Conservation (phyloP, 2,329 filamentous ascomycete species). For the Aspergillus pseudoterreus region DNA sequence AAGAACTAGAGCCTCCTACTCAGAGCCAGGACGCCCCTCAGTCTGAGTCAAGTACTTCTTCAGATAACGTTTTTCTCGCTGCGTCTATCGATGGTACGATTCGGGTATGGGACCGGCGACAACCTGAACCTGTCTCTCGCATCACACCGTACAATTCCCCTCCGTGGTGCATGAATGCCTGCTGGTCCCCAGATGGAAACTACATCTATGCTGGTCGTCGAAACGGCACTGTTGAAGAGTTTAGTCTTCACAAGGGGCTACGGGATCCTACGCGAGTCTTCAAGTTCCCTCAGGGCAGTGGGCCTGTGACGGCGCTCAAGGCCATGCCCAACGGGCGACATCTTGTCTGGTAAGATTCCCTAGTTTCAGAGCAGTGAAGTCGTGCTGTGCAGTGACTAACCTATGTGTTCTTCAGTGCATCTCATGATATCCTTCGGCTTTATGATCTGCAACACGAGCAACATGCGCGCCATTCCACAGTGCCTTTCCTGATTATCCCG, state of each 20-base stretch:
- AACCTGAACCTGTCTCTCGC: slow-evolving; percentile 70
- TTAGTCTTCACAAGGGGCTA: slow-evolving; percentile 74
- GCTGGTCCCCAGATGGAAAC: slow-evolving; percentile 95
- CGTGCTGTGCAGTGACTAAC: neutral
- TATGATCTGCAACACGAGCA: slow-evolving; percentile 76
- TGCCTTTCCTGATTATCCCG: slow-evolving; percentile 94
- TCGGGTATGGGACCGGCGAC: slow-evolving; percentile 54
- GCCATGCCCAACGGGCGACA: slow-evolving; percentile 92
- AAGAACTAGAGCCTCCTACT: slow-evolving; percentile 33
- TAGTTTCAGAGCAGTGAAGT: neutral
- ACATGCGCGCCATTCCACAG: slow-evolving; percentile 67
- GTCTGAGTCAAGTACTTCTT: slow-evolving; percentile 47
- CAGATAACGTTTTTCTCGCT: slow-evolving; percentile 77
- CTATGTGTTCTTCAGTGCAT: slow-evolving; percentile 60
- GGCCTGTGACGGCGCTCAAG: slow-evolving; percentile 80
- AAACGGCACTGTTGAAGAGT: slow-evolving; percentile 93
- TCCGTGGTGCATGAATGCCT: slow-evolving; percentile 96
- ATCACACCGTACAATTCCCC: slow-evolving; percentile 74
- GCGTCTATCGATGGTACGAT: slow-evolving; percentile 55
- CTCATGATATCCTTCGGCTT: slow-evolving; percentile 85
- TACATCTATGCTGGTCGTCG: slow-evolving; percentile 88
- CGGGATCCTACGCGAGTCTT: slow-evolving; percentile 74
- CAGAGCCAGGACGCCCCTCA: slow-evolving; percentile 23
- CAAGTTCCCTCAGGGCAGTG: slow-evolving; percentile 84
- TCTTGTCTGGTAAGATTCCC: slow-evolving; percentile 68